Evolutionary conservation across 1,284 basidiomycete genomes (phyloP), one percentile per base, ranked within the genome.

Genomic region (Coniophora puteana): DNA sequence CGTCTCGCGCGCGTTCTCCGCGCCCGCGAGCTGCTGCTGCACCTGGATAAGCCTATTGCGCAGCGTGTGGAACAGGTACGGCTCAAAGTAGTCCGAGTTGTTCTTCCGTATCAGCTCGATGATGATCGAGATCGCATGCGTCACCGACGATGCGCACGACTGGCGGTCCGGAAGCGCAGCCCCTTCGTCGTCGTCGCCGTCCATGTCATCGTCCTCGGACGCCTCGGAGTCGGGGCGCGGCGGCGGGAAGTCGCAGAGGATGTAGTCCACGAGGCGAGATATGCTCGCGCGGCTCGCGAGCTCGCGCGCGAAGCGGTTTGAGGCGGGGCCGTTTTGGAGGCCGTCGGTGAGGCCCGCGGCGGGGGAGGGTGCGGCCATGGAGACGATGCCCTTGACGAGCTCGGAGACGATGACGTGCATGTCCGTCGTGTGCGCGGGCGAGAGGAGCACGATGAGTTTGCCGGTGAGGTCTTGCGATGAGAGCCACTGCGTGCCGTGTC

Each of bases 81-180:
- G 95, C 67, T 99, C 96, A 58, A 96, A 95, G 62, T 94, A 97
- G 62, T 99, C 95, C 39, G 93, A 95, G 65, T 99, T 99, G 66
- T 99, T 99, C 63, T 98, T 94, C 41, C 96, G 80, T 52, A 99
- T 98, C 27, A 99, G 77, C 62, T 99, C 96, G 54, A 97, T 89
- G 49, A 98, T 76, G 54, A 99, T 82, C 38, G 88, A 87, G 51
- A 95, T 89, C 20, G 92, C 87, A 47, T 93, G 84, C 23, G 89
- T 78, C 33, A 98, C 80, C 0, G 93, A 93, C 5, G 94, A 98
- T 1, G 84, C 82, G n/a, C 82, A 78, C 1, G 84, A 86, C 43
- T 89, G 84, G 13, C 79, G 67, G 21, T 79, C 83, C 0, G 88
- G 86, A n/a, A 77, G 47, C 33, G 59, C 58, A 18, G 53, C 30